Percentiles rank a stretch among this genome's conserved stretches.
Conservation (phyloP, 2,329 filamentous ascomycete species). For the Laburnicola sp. region DNA sequence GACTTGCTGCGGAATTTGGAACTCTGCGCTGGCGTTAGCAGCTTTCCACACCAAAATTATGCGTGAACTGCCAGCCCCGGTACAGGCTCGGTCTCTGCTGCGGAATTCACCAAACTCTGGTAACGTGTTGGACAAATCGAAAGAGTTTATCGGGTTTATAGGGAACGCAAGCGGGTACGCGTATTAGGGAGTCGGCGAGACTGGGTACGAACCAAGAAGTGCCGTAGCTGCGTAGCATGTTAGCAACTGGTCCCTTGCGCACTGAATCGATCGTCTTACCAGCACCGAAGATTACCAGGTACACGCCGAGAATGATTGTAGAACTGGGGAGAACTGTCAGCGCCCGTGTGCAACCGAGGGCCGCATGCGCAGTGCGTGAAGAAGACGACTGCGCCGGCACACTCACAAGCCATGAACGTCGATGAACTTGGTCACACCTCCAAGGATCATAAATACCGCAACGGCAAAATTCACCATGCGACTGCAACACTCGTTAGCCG, state of each 20-base stretch:
- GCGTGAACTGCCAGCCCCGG: too few species aligned
- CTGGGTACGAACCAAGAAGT: constrained; percentile 46
- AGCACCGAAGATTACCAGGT: constrained; percentile 88
- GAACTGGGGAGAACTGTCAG: constrained; percentile 55
- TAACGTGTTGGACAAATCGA: too few species aligned
- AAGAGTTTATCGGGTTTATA: too few species aligned
- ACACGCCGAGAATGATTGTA: constrained; percentile 76
- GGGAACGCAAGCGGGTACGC: too few species aligned
- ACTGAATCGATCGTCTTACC: constrained; percentile 56
- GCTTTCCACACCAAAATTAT: not conserved
- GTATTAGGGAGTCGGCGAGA: too few species aligned
- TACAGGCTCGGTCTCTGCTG: too few species aligned
- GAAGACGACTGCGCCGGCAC: constrained; percentile 35
- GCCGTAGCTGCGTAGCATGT: constrained; percentile 61
- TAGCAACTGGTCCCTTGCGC: constrained; percentile 14
- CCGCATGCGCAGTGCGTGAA: constrained; percentile 1
- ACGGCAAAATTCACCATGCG: constrained; percentile 92
- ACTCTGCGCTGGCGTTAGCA: constrained; percentile 59
- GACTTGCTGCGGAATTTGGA: constrained; percentile 91
- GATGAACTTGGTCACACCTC: constrained; percentile 76
- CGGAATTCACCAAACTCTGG: too few species aligned
- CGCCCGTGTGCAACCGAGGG: constrained; percentile 4
- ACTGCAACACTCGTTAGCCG: constrained; percentile 55
- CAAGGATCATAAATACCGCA: constrained; percentile 83
- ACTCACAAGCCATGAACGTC: constrained; percentile 46